phyloP scores from a whole-genome alignment of 305 asterid genomes.

The Fraxinus sp. region DNA sequence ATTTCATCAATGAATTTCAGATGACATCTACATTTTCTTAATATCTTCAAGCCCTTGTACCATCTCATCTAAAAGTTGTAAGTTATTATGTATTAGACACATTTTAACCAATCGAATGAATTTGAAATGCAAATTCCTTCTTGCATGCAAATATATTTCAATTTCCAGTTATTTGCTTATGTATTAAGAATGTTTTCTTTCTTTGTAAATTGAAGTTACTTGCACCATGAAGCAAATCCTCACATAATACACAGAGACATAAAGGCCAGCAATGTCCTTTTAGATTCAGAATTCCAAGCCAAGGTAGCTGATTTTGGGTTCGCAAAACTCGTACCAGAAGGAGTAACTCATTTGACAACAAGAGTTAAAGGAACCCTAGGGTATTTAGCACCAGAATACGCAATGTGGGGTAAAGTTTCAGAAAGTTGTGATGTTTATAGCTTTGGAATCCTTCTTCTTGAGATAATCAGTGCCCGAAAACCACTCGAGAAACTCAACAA shows the following conservation, averaged over 20 bases:
- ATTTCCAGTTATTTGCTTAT: background rate
- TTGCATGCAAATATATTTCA: background rate
- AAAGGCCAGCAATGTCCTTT: constrained; percentile 72
- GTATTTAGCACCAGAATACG: constrained; percentile 74
- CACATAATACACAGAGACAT: constrained; percentile 79
- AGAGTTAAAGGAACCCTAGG: constrained; percentile 79
- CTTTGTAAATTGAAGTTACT: constrained; percentile 39
- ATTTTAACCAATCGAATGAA: background rate
- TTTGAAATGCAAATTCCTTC: background rate
- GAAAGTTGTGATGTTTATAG: constrained; percentile 78
- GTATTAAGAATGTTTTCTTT: background rate
- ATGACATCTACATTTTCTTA: background rate
- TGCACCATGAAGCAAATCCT: constrained; percentile 76
- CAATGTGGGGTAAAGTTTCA: constrained; percentile 83
- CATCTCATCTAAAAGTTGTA: background rate
- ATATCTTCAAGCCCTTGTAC: background rate
- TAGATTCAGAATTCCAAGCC: constrained; percentile 56
- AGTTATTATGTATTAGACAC: background rate
- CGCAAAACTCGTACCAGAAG: constrained; percentile 71
- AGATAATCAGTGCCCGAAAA: constrained; percentile 53
- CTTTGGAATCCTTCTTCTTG: constrained; percentile 69
- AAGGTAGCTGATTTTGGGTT: constrained; percentile 84
- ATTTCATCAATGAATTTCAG: background rate
- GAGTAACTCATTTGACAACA: constrained; percentile 71
- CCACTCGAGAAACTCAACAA: constrained; percentile 63